A percentile compares a stretch with the other conserved stretches of the same genome.
Conservation (phyloP, 345 rosid species). For the Dimocarpus longan region DNA sequence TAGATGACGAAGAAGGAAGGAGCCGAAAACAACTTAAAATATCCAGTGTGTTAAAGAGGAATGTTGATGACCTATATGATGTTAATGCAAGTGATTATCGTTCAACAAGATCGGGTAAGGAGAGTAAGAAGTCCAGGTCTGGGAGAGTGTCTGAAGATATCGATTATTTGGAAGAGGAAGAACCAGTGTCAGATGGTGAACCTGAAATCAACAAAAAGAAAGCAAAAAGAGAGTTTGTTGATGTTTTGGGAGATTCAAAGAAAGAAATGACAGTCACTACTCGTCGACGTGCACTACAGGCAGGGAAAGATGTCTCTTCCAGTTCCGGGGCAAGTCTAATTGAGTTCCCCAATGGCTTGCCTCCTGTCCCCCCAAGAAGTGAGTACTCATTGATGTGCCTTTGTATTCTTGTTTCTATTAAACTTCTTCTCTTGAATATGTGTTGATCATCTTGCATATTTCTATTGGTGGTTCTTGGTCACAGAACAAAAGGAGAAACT, state of each 20-base stretch:
- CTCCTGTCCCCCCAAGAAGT: constrained; percentile 63
- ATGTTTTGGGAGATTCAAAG: constrained; percentile 41
- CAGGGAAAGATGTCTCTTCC: constrained; percentile 46
- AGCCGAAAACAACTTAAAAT: constrained; percentile 45
- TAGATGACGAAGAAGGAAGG: constrained; percentile 29
- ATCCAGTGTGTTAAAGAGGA: constrained; percentile 43
- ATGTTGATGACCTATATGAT: constrained; percentile 41
- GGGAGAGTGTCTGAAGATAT: constrained; percentile 36
- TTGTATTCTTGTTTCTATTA: constrained; percentile 3
- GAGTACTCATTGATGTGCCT: constrained; percentile 17
- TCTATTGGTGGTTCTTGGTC: background rate
- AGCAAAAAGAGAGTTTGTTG: constrained; percentile 42
- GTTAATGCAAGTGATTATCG: constrained; percentile 28
- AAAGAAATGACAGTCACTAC: constrained; percentile 51
- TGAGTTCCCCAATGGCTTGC: constrained; percentile 60
- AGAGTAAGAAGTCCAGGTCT: constrained; percentile 38
- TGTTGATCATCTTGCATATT: background rate
- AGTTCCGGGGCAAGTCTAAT: constrained; percentile 28
- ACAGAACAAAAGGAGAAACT: constrained; percentile 61
- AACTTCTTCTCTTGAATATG: background rate
- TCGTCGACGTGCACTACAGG: constrained; percentile 56
- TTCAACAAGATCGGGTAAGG: constrained; percentile 34
- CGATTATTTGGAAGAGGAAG: constrained; percentile 52
- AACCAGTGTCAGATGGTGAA: constrained; percentile 41
- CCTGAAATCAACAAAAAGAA: constrained; percentile 43